Base-by-base conservation (phyloP, 2,329 filamentous ascomycete species). In the Trichoderma koningii region DNA sequence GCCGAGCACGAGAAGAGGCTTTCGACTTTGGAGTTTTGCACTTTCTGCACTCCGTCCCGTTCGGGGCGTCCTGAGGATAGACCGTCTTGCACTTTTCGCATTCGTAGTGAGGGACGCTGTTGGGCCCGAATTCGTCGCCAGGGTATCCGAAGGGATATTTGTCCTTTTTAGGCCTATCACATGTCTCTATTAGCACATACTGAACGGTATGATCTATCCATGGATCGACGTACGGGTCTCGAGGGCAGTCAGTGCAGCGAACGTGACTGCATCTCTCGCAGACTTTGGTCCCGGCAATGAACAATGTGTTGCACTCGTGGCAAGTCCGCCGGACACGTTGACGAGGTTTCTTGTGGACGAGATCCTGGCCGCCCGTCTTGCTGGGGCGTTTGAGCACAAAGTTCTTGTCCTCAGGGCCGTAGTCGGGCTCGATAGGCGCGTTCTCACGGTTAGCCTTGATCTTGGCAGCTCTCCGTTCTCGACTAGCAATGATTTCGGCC, bases 231-330 rank as follows among this genome's bases (percentile, higher is more conserved):
- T 85, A 92, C 83, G 92, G 92, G 72, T 92, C 88, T 70, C 92
- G 83, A 30, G 91, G 91, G 75, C 92, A 96, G 73, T 89, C 89
- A 45, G 87, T 91, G 80, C 92, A 96, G 62, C 91, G 87, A 59
- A 83, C 75, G 75, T 96, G 93, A 30, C 82, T 79, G 76, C 93
- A 96, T 45, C 81, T 81, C 7, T 81, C 76, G 74, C 93, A 96
- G 0, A 73, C 85, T 78, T 88, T 91, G 66, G 77, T 80, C 38
- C 83, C 80, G 6, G 81, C 72, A 1, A 77, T 75, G 73, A 93
- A 95, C 1, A 88, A 73, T 2, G 80, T 84, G 53, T 85, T 74
- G 75, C 93, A 96, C 71, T 86, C 82, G 76, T 96, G 92, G 75
- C 93, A 96, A 57, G 80, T 87, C 65, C 92, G 87, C 63, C 90